phyloP scores from a whole-genome alignment of 345 rosid species.

The Dovyalis caffra region DNA sequence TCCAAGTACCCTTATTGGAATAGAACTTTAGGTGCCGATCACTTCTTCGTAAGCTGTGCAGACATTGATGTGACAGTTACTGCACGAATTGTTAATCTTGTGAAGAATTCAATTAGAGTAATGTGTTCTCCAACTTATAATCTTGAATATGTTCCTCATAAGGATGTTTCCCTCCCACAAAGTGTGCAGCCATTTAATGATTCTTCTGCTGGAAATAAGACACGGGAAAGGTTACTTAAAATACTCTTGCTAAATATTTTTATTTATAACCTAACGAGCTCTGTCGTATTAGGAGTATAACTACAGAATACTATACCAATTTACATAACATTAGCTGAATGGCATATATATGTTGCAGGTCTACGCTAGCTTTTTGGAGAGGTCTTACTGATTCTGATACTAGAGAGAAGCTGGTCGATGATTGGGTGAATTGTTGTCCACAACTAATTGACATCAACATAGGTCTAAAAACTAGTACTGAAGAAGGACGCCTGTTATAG shows the following conservation, averaged over 20 bases:
- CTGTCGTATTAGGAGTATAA: not conserved
- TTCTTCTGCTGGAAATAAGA: slow-evolving; percentile 11
- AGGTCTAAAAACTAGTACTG: no score
- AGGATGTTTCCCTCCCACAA: slow-evolving; percentile 30
- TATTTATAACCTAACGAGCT: no score
- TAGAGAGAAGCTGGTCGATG: no score
- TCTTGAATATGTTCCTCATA: slow-evolving; percentile 18
- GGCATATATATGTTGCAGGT: no score
- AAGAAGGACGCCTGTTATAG: no score
- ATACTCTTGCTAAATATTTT: no score
- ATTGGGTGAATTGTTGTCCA: no score
- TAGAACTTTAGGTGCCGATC: slow-evolving; percentile 24
- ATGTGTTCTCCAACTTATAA: slow-evolving; percentile 23
- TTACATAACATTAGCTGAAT: not conserved
- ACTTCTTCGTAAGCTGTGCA: slow-evolving; percentile 26
- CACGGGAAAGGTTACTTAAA: slow-evolving; percentile 11
- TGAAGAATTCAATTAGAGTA: slow-evolving; percentile 23
- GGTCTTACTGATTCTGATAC: no score
- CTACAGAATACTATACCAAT: not conserved
- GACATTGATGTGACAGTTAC: slow-evolving; percentile 7
- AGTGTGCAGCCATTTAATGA: not conserved
- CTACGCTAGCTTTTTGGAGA: no score
- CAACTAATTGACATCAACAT: no score
- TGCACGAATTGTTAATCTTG: not conserved
- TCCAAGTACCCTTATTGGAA: slow-evolving; percentile 25